These are phyloP conservation scores for Tetrahymena borealis DNA, from an alignment of 73 alveolate species.

Conservation along the genomic window DNA sequence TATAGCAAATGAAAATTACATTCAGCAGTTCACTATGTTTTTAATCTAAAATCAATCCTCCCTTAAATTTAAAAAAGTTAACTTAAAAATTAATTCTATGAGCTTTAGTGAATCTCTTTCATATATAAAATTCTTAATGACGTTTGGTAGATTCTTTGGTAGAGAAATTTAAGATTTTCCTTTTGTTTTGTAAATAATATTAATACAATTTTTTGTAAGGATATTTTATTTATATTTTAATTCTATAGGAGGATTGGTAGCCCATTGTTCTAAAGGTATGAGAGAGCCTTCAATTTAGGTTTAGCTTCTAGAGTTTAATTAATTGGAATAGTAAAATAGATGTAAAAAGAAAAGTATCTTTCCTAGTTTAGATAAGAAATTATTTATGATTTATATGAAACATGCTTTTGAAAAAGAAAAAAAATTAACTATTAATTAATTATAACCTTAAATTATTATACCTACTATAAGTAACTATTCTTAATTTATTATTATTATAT, in stretches of 20 bases:
- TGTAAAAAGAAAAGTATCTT: not conserved
- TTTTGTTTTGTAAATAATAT: not conserved
- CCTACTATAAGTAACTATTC: no score
- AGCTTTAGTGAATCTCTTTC: not conserved
- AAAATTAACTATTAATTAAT: no score
- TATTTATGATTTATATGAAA: not conserved
- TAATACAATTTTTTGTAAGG: not conserved
- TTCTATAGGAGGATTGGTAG: not conserved
- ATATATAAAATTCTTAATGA: not conserved
- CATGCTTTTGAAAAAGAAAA: not conserved
- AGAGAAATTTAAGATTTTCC: not conserved
- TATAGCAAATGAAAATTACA: not conserved
- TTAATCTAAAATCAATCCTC: not conserved
- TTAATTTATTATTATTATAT: no score
- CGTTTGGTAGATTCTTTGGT: not conserved
- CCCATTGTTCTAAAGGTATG: not conserved
- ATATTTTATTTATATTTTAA: not conserved
- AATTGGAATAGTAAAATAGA: not conserved
- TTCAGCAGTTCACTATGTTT: not conserved
- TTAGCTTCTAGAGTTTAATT: not conserved
- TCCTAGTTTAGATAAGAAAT: not conserved
- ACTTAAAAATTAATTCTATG: not conserved
- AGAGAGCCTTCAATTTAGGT: not conserved
- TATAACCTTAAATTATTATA: no score
- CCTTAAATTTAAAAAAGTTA: not conserved